Base-by-base conservation (phyloP, 805 yeast species). In the Saccharomycopsis synnaedendra region DNA sequence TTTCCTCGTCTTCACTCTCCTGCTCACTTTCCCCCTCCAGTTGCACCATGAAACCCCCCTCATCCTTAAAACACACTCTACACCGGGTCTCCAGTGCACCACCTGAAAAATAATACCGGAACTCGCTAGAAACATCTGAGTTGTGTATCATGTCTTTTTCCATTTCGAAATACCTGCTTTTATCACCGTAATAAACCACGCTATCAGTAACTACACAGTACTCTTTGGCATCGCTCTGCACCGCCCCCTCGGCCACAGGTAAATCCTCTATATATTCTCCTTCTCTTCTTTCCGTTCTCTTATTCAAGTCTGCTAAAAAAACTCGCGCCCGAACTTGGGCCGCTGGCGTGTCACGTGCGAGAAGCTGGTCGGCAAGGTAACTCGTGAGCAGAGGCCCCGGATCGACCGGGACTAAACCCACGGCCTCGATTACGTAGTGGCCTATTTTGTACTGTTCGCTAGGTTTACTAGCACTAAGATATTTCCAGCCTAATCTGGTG, bases 381-480 rank as follows among this genome's bases (percentile, higher is more conserved):
- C 33, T 11, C 11, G 41, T 38, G 34, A 48, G 29, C 5, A 39
- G 32, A 8, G 34, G 38, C 5, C 45, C 48, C 3, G 39, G 27
- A 8, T 33, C 29, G 32, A 44, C n/a, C n/a, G 9, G 32, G 32
- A n/a, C 37, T 11, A 48, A 11, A 5, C 46, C 38, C 11, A 5
- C 39, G 5, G 45, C 42, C 32, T 51, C 53, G 31, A 52, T 45
- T 5, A 47, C 55, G 29, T 44, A 78, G 52, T 72, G 69, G 9
- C 81, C 80, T 56, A 76, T 85, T 58, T 81, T 81, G 58, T 78
- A 79, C 52, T 67, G 64, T 61, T 80, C 80, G 11, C 64, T 58
- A 28, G 56, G 55, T 32, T 63, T 58, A 33, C 67, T 69, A 43
- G 81, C 71, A 54, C 64, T 65, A 38, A 78, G 58, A 56, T 81